Conservation (phyloP, 1,284 basidiomycete species). For the Ustanciosporium gigantosporum region DNA sequence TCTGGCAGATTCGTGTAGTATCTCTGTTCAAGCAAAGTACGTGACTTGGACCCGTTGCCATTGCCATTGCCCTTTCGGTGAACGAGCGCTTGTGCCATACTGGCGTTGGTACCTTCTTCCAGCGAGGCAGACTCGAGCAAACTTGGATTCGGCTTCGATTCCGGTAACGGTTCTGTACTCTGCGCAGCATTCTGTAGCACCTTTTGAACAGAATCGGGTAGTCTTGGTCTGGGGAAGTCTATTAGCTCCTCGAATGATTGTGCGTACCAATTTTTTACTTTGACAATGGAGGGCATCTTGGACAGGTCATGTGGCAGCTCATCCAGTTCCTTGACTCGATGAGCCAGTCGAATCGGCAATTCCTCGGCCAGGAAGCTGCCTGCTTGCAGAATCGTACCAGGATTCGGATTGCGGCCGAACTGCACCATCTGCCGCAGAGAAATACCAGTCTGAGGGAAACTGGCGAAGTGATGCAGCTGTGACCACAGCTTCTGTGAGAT, state of each 20-base stretch:
- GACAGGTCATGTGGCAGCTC: slow-evolving; percentile 88
- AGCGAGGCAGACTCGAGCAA: slow-evolving; percentile 42
- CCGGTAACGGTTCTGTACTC: slow-evolving; percentile 41
- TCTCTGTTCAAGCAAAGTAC: slow-evolving; percentile 60
- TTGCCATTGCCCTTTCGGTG: slow-evolving; percentile 24
- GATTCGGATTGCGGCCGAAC: slow-evolving; percentile 58
- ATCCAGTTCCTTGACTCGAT: slow-evolving; percentile 94
- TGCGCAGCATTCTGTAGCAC: slow-evolving; percentile 37
- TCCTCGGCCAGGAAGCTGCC: slow-evolving; percentile 68
- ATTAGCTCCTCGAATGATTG: slow-evolving; percentile 80
- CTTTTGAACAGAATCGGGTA: slow-evolving; percentile 55
- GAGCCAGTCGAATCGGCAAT: slow-evolving; percentile 89
- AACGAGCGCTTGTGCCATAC: slow-evolving; percentile 20
- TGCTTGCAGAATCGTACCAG: slow-evolving; percentile 57
- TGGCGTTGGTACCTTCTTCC: slow-evolving; percentile 35
- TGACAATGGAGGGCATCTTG: slow-evolving; percentile 88
- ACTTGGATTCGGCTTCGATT: slow-evolving; percentile 54
- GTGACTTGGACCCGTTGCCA: slow-evolving; percentile 30
- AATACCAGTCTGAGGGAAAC: slow-evolving; percentile 59
- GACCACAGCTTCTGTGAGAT: slow-evolving; percentile 56
- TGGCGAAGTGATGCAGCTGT: slow-evolving; percentile 58
- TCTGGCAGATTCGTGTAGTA: slow-evolving; percentile 78
- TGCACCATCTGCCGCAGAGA: slow-evolving; percentile 61
- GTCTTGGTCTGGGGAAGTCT: slow-evolving; percentile 52
- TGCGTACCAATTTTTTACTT: slow-evolving; percentile 98